These are phyloP conservation scores for Buddleja alternifolia DNA, from an alignment of 257 asterid species.

Conservation along the genomic window DNA sequence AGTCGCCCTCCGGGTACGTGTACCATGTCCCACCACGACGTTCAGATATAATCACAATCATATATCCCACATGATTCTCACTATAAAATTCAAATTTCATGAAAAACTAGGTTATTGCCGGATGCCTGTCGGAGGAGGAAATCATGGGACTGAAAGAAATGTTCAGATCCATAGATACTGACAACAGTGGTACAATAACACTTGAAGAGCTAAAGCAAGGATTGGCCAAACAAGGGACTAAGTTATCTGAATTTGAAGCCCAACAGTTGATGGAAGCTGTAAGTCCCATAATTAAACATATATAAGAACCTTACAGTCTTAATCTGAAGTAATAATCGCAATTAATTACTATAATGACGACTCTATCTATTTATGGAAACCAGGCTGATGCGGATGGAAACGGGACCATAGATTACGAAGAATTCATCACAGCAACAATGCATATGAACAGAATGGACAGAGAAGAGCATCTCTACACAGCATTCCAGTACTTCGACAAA, in stretches of 20 bases:
- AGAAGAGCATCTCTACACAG: constrained; percentile 97
- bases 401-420: constrained; percentile 95
- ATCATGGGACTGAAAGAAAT: constrained; percentile 74
- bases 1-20: constrained; percentile 70
- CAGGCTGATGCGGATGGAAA: constrained; percentile 98
- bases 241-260: constrained; percentile 63
- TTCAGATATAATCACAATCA: too few species aligned
- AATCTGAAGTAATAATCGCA: too few species aligned
- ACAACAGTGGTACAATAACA: constrained; percentile 73
- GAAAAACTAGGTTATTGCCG: constrained; percentile 61
- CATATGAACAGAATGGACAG: constrained; percentile 96
- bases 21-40: not conserved
- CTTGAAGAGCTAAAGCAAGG: constrained; percentile 75
- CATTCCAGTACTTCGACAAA: constrained; percentile 95
- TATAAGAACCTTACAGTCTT: too few species aligned
- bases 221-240: constrained; percentile 69
- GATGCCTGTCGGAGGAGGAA: constrained; percentile 78
- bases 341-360: too few species aligned
- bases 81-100: constrained; percentile 9
- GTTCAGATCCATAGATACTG: constrained; percentile 72
- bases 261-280: constrained; percentile 79
- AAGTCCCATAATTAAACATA: constrained; percentile 28
- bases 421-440: constrained; percentile 96
- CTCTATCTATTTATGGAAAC: not conserved
- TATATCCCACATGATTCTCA: too few species aligned